These are phyloP conservation scores for Pelomyxa schiedti DNA, from an alignment of 78 protist species.

Conservation along the genomic window DNA sequence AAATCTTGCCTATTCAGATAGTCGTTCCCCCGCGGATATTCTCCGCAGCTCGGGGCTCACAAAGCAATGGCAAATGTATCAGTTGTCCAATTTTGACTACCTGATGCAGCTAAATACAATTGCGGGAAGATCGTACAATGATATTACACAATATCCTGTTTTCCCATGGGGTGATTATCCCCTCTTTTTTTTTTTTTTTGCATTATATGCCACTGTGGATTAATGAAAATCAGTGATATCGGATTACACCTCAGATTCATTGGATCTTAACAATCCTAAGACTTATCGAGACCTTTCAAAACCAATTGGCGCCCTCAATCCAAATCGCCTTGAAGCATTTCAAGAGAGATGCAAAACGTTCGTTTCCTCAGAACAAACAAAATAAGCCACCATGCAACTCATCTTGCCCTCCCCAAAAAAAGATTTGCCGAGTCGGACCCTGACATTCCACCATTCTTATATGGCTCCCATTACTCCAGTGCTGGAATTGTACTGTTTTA, in stretches of 20 bases:
- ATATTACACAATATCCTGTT: slow-evolving; percentile 73
- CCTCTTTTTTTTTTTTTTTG: too few relatives aligned
- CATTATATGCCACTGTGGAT: too few relatives aligned
- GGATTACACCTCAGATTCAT: slow-evolving; percentile 25
- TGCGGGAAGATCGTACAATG: slow-evolving; percentile 32
- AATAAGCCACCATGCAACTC: neutral
- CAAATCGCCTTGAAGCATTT: neutral
- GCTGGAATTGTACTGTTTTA: slow-evolving; percentile 46
- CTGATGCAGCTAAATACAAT: slow-evolving; percentile 42
- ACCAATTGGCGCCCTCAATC: slow-evolving; percentile 78
- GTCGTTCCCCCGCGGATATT: neutral
- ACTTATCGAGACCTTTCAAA: slow-evolving; percentile 67
- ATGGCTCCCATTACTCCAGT: slow-evolving; percentile 75
- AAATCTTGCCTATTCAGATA: neutral
- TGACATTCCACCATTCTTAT: neutral
- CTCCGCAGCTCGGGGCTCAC: neutral
- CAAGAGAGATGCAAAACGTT: neutral
- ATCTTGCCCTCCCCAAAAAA: neutral
- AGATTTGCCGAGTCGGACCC: neutral
- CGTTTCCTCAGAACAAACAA: neutral
- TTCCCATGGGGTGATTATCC: too few relatives aligned
- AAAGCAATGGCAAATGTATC: neutral
- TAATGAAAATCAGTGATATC: too few relatives aligned
- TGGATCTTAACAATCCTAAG: slow-evolving; percentile 48
- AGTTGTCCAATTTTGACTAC: slow-evolving; percentile 39